These are phyloP conservation scores for Boletus subparvulus DNA, from an alignment of 768 basidiomycete species.

Conservation along the genomic window DNA sequence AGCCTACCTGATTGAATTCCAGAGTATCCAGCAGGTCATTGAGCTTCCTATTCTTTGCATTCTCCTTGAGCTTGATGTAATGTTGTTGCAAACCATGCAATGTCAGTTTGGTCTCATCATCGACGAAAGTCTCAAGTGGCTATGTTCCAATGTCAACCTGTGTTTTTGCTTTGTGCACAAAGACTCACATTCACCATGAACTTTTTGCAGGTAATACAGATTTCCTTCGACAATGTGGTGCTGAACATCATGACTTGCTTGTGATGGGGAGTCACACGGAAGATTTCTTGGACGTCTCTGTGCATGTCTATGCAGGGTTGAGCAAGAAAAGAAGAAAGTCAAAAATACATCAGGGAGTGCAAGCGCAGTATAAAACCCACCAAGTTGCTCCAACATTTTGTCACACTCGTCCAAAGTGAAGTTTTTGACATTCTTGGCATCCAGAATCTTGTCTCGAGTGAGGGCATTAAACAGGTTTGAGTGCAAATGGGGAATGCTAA, in stretches of 20 bases:
- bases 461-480: constrained; percentile 62
- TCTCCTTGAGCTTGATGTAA: constrained; percentile 95
- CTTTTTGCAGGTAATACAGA: constrained; percentile 97
- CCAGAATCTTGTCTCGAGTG: constrained; percentile 90
- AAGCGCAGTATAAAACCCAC: constrained; percentile 73
- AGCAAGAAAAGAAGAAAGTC: constrained; percentile 40
- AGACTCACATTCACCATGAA: constrained; percentile 95
- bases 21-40: constrained; percentile 94
- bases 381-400: constrained; percentile 99
- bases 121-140: constrained; percentile 99
- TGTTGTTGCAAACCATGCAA: constrained; percentile 98
- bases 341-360: no score
- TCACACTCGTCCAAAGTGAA: constrained; percentile 99
- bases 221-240: constrained; percentile 96
- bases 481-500: no score
- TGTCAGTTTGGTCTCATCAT: constrained; percentile 98
- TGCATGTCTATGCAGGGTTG: constrained; percentile 85
- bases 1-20: constrained; percentile 92
- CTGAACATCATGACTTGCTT: constrained; percentile 99
- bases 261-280: constrained; percentile 97
- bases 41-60: constrained; percentile 92
- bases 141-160: constrained; percentile 31
- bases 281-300: constrained; percentile 99
- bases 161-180: not conserved
- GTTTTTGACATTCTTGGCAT: constrained; percentile 96